phyloP scores from a whole-genome alignment of 345 rosid genomes.

The Boechera stricta region DNA sequence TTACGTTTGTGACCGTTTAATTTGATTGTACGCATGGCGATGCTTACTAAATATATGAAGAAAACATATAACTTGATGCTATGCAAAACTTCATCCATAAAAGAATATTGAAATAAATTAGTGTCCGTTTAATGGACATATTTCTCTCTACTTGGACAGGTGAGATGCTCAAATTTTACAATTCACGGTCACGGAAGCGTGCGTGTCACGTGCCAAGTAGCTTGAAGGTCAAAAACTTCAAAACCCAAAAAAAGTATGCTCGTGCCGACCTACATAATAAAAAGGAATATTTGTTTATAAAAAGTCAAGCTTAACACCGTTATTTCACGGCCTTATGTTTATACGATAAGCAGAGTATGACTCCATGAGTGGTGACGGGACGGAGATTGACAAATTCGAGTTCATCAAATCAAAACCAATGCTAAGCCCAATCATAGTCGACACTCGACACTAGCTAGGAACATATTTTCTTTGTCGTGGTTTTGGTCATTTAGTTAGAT shows the following conservation, averaged over 20 bases:
- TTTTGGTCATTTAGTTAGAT: background rate
- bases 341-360: constrained; percentile 2
- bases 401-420: constrained; percentile 32
- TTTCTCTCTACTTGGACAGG: background rate
- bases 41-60: background rate
- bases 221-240: constrained; percentile 33
- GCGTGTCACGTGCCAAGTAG: constrained; percentile 39
- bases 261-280: constrained; percentile 40
- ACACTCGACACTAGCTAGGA: constrained; percentile 17
- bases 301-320: constrained; percentile 37
- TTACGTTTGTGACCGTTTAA: background rate
- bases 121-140: background rate
- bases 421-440: constrained; percentile 34
- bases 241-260: constrained; percentile 25
- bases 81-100: background rate
- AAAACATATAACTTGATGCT: background rate
- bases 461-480: constrained; percentile 28
- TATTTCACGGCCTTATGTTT: constrained; percentile 37
- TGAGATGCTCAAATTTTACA: background rate
- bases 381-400: constrained; percentile 23
- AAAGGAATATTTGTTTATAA: background rate
- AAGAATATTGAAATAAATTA: background rate
- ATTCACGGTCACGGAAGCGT: constrained; percentile 22
- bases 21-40: background rate
- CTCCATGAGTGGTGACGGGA: constrained; percentile 24